Percentiles rank a stretch among this genome's conserved stretches.
phyloP scores from a whole-genome alignment of 148 eudicot genomes.

The Amaranthus palmeri region DNA sequence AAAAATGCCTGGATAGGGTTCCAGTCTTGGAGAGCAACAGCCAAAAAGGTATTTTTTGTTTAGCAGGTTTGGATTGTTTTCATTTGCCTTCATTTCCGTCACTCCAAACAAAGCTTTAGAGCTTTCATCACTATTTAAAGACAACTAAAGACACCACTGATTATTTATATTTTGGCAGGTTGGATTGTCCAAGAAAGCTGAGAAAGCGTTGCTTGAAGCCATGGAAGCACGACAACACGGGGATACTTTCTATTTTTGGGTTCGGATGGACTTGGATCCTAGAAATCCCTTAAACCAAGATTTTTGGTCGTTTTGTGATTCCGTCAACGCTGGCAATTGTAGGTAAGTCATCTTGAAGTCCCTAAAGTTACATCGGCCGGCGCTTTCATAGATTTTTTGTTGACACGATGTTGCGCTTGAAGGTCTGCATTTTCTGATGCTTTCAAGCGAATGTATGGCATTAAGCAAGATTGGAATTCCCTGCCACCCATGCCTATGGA shows the following conservation, averaged over 20 bases:
- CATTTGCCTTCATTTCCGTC: neutral
- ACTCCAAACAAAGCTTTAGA: neutral
- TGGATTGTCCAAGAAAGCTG: slow-evolving; percentile 65
- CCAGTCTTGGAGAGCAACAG: slow-evolving; percentile 93
- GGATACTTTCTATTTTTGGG: slow-evolving; percentile 86
- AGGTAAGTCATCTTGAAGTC: slow-evolving; percentile 41
- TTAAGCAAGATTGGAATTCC: slow-evolving; percentile 37
- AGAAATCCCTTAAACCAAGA: slow-evolving; percentile 63
- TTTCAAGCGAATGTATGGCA: slow-evolving; percentile 67
- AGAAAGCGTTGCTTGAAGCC: slow-evolving; percentile 54
- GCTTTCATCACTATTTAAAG: neutral
- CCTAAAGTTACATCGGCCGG: neutral
- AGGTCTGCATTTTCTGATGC: slow-evolving; percentile 81
- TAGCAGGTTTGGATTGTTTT: neutral
- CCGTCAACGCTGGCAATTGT: slow-evolving; percentile 95
- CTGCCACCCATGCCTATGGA: slow-evolving; percentile 82
- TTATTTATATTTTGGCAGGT: slow-evolving; percentile 35
- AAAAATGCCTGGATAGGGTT: slow-evolving; percentile 98
- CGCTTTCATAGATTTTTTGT: neutral
- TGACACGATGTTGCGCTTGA: slow-evolving; percentile 21
- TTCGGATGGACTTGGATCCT: slow-evolving; percentile 71
- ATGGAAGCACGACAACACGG: slow-evolving; percentile 62
- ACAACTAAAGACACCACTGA: neutral
- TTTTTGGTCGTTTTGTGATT: slow-evolving; percentile 97
- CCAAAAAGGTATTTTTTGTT: slow-evolving; percentile 47